Percentiles rank a stretch among this genome's conserved stretches.
These are phyloP conservation scores for Hyphochytrium catenoides DNA, from an alignment of 352 stramenopile species.

Conservation along the genomic window DNA sequence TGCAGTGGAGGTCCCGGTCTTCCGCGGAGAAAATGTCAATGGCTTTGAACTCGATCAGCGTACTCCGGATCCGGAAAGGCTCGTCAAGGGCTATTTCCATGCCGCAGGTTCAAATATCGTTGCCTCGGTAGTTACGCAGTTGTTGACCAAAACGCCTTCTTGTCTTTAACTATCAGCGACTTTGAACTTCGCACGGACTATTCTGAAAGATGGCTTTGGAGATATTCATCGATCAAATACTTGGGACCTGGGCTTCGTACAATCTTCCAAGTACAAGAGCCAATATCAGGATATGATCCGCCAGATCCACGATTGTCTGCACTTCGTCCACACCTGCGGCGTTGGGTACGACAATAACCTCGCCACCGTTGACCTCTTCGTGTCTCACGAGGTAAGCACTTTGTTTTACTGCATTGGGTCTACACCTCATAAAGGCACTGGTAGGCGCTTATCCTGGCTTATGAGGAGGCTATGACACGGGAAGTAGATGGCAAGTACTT, in stretches of 20 bases:
- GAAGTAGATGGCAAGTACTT: slow-evolving; percentile 83
- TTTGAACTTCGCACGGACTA: slow-evolving; percentile 88
- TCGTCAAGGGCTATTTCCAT: slow-evolving; percentile 93
- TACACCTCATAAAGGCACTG: too few relatives aligned
- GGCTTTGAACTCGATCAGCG: slow-evolving; percentile 71
- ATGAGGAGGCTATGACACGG: slow-evolving; percentile 92
- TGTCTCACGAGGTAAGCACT: slow-evolving; percentile 96
- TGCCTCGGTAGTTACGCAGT: neutral
- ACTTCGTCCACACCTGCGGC: slow-evolving; percentile 85
- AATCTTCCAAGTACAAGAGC: slow-evolving; percentile 72
- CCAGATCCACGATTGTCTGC: slow-evolving; percentile 89
- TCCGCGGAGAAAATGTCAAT: slow-evolving; percentile 97
- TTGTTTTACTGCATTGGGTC: too few relatives aligned
- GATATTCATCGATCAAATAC: slow-evolving; percentile 87
- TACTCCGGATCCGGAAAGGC: slow-evolving; percentile 71
- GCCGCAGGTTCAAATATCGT: slow-evolving; percentile 24
- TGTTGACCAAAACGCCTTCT: too few relatives aligned
- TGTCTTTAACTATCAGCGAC: slow-evolving; percentile 29
- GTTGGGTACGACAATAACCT: slow-evolving; percentile 72
- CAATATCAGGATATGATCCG: slow-evolving; percentile 85
- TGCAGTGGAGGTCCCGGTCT: slow-evolving; percentile 73
- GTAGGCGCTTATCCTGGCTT: slow-evolving; percentile 88
- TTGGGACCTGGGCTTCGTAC: slow-evolving; percentile 96
- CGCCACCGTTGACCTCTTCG: slow-evolving; percentile 88
- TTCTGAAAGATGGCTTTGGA: slow-evolving; percentile 82